These are phyloP conservation scores for Bipolaris oryzae DNA, from an alignment of 2,329 filamentous ascomycete genomes.

Conservation along the genomic window DNA sequence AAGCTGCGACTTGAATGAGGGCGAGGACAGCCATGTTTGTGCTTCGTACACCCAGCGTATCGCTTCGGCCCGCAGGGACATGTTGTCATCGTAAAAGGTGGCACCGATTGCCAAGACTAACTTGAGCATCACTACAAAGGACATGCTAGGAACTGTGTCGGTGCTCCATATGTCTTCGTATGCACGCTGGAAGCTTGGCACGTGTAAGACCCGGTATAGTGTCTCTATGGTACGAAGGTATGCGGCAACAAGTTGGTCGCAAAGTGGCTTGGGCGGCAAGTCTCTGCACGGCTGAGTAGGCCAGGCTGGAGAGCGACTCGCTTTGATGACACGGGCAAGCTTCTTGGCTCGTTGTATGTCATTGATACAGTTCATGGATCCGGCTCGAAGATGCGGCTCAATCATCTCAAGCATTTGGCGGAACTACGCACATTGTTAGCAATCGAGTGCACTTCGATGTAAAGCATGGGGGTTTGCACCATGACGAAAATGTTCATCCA, in stretches of 20 bases:
- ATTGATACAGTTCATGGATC: constrained; percentile 44
- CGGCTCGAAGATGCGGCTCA: constrained; percentile 50
- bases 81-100: constrained; percentile 57
- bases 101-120: constrained; percentile 65
- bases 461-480: constrained; percentile 44
- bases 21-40: constrained; percentile 61
- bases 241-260: constrained; percentile 56
- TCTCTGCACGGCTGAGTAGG: constrained; percentile 51
- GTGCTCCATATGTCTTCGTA: constrained; percentile 60
- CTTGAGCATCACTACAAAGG: constrained; percentile 63
- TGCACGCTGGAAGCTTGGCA: constrained; percentile 56
- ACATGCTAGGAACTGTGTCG: constrained; percentile 38
- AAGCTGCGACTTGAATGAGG: constrained; percentile 60
- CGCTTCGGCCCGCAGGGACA: constrained; percentile 58
- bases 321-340: constrained; percentile 60
- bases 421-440: constrained; percentile 39
- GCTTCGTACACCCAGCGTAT: constrained; percentile 65
- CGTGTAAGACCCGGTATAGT: constrained; percentile 58
- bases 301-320: constrained; percentile 56
- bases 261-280: constrained; percentile 56
- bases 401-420: constrained; percentile 54
- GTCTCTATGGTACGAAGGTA: constrained; percentile 59
- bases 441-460: neutral
- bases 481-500: constrained; percentile 60
- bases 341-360: constrained; percentile 60